Percentiles rank a stretch among this genome's conserved stretches.
Conservation (phyloP, 2,329 filamentous ascomycete genomes). For the Stachybotrys echinatus region DNA sequence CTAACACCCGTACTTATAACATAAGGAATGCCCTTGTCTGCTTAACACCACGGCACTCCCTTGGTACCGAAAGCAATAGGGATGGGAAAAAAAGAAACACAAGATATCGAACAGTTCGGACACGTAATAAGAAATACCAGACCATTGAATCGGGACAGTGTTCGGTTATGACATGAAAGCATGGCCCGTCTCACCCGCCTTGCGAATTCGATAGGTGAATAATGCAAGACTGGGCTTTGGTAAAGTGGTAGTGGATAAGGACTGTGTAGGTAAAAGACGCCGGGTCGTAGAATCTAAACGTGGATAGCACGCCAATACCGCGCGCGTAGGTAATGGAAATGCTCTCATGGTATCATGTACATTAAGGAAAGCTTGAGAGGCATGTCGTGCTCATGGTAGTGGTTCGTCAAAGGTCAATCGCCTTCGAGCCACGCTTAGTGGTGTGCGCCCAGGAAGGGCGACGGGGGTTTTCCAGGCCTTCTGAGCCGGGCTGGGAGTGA, state of each 20-base stretch:
- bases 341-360: conserved; percentile 31
- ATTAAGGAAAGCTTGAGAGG: conserved; percentile 8
- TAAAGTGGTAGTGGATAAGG: neutral
- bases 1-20: too few species aligned
- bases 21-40: neutral
- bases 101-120: neutral
- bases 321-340: conserved; percentile 14
- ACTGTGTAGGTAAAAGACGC: neutral
- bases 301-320: conserved; percentile 1
- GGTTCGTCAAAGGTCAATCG: conserved; percentile 78
- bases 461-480: conserved; percentile 80
- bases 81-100: neutral
- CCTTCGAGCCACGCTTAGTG: conserved; percentile 64
- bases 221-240: neutral
- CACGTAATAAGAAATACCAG: neutral
- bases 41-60: neutral
- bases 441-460: conserved; percentile 48
- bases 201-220: neutral
- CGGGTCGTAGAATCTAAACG: conserved; percentile 10
- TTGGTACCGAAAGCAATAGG: neutral
- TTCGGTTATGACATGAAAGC: neutral
- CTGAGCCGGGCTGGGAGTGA: conserved; percentile 92
- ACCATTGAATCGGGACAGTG: neutral
- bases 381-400: conserved; percentile 7
- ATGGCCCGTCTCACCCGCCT: neutral